These are phyloP conservation scores for Baeospora myosura DNA, from an alignment of 1,284 basidiomycete species.

Conservation along the genomic window DNA sequence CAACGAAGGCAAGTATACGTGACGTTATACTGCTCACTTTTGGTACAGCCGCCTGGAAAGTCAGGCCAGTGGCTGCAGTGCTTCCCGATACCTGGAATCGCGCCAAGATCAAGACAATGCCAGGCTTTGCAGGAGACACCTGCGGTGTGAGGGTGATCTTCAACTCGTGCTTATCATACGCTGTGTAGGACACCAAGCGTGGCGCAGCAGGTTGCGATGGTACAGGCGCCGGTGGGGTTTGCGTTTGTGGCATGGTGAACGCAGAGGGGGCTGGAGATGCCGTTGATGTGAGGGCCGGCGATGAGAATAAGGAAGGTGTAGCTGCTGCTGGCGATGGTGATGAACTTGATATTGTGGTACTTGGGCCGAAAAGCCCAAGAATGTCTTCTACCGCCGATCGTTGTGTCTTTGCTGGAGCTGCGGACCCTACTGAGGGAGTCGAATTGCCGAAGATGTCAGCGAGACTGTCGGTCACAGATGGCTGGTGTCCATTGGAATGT, in stretches of 20 bases:
- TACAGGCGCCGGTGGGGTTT: slow-evolving; percentile 26
- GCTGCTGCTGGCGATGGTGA: slow-evolving; percentile 29
- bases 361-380: slow-evolving; percentile 78
- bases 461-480: slow-evolving; percentile 53
- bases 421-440: slow-evolving; percentile 27
- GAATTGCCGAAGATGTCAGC: slow-evolving; percentile 86
- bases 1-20: slow-evolving; percentile 4
- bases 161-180: slow-evolving; percentile 88
- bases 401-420: slow-evolving; percentile 34
- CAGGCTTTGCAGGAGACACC: slow-evolving; percentile 70
- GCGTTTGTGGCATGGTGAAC: slow-evolving; percentile 29
- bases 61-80: slow-evolving; percentile 53
- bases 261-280: slow-evolving; percentile 18
- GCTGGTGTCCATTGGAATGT: slow-evolving; percentile 28
- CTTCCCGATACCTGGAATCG: slow-evolving; percentile 71
- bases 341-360: slow-evolving; percentile 30
- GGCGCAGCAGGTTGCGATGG: slow-evolving; percentile 39
- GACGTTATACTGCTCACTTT: slow-evolving; percentile 49
- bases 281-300: slow-evolving; percentile 21
- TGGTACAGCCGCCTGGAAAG: slow-evolving; percentile 97
- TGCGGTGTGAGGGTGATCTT: slow-evolving; percentile 88
- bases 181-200: slow-evolving; percentile 68
- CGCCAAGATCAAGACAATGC: slow-evolving; percentile 85
- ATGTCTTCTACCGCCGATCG: slow-evolving; percentile 82
- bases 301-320: too few species aligned